Percentiles rank a stretch among this genome's conserved stretches.
These are phyloP conservation scores for Fusarium continuum DNA, from an alignment of 2,329 filamentous ascomycete species.

Conservation along the genomic window DNA sequence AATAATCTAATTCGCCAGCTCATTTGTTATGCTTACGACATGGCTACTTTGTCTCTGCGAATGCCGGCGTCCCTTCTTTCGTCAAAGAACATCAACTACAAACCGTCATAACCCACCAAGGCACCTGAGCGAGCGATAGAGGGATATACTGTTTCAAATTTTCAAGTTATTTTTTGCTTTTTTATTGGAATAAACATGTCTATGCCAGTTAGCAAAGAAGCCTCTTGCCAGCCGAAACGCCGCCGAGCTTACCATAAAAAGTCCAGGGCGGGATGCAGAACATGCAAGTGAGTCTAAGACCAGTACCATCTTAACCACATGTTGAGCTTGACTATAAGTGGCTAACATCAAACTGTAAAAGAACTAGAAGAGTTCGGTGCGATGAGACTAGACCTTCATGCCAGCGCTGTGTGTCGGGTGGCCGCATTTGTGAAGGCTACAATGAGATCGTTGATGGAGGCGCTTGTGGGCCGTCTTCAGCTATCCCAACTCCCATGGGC, in stretches of 20 bases:
- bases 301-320: background rate
- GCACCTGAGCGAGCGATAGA: no score
- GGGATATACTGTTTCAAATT: no score
- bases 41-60: no score
- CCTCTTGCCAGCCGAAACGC: no score
- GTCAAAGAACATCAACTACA: no score
- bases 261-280: background rate
- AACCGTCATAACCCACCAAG: no score
- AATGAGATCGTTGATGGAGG: background rate
- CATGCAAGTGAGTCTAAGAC: background rate
- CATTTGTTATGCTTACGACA: no score
- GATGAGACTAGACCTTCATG: background rate
- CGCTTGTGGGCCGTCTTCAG: background rate
- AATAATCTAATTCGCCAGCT: no score
- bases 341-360: background rate
- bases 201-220: no score
- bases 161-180: no score
- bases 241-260: background rate
- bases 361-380: background rate
- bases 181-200: no score
- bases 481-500: accelerated
- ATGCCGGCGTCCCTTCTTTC: no score
- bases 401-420: slow-evolving; percentile 9
- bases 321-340: background rate
- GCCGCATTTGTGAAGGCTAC: slow-evolving; percentile 17